Base-by-base conservation (phyloP, 257 asterid genomes). In the Solanum clarkiae region DNA sequence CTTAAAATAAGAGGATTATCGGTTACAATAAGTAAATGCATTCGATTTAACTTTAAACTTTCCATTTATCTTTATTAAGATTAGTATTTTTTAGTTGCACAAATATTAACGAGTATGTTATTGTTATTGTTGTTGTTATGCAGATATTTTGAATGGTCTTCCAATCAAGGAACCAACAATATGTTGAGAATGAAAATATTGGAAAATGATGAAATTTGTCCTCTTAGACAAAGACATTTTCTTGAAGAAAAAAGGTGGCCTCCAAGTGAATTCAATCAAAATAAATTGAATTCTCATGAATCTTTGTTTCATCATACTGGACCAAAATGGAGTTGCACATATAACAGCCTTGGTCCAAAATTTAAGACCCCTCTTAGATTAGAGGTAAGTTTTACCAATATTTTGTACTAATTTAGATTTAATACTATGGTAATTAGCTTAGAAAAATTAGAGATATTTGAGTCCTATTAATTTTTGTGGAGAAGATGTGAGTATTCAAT, bases 161-260 rank as follows among this genome's bases (percentile, higher is more conserved):
- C 47, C 8, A 32, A 15, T 68, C 75, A 68, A 68, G 49, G 13
- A 32, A 68, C 75, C 11, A 65, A 65, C 47, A 68, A 68, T 65
- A 26, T 65, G 3, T 29, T 14, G 7, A 68, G 47, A 68, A 68
- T 3, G 49, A 68, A 68, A 68, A 29, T 66, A 45, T 66, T 66
- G 24, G 60, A 51, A 24, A 49, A 49, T 29, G 44, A 49, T 75
- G 60, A 72, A 47, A 88, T 63, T 47, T 83, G 85, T 75, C 95
- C 93, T 7, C 56, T 85, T 9, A 86, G 91, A 82, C 91, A 92
- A 16, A 90, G 85, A 59, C 91, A 87, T 32, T 88, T 92, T 86
- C 90, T 86, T 80, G 95, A 91, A 88, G 97, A 90, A 80, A 93
- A 92, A 88, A 89, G 92, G 87, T 92, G 98, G 94, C 92, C 95